These are phyloP conservation scores for Calonectria pseudoreteaudii DNA, from an alignment of 2,329 filamentous ascomycete genomes.

Conservation along the genomic window DNA sequence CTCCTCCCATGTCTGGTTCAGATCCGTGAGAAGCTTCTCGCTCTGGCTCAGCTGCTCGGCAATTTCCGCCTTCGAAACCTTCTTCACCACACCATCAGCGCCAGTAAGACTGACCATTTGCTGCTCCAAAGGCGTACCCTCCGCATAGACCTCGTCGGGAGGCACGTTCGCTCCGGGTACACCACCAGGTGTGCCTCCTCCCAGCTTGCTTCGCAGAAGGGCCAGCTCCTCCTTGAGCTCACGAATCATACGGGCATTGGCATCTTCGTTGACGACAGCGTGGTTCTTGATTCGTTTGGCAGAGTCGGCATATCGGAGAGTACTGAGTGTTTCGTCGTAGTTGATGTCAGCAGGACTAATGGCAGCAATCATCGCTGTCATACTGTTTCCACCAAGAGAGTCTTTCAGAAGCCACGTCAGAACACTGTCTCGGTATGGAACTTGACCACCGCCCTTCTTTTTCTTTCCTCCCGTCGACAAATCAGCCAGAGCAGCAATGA, in stretches of 20 bases:
- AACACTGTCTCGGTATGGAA: constrained; percentile 97
- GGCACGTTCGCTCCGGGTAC: constrained; percentile 63
- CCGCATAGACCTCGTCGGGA: constrained; percentile 87
- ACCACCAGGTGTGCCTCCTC: constrained; percentile 62
- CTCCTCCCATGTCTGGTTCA: constrained; percentile 99
- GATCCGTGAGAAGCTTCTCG: constrained; percentile 93
- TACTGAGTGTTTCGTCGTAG: constrained; percentile 97
- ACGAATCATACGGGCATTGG: constrained; percentile 98
- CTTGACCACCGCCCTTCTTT: constrained; percentile 75
- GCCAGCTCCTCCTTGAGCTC: constrained; percentile 96
- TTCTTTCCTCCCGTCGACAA: constrained; percentile 84
- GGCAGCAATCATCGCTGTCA: constrained; percentile 99
- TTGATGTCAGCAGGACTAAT: constrained; percentile 99
- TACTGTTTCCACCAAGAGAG: constrained; percentile 96
- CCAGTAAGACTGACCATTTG: constrained; percentile 96
- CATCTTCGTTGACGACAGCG: constrained; percentile 98
- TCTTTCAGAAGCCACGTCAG: constrained; percentile 98
- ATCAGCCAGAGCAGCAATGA: constrained; percentile 95
- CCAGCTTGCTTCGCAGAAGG: constrained; percentile 86
- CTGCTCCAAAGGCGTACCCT: constrained; percentile 91
- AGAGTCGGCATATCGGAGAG: constrained; percentile 94
- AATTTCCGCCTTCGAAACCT: constrained; percentile 98
- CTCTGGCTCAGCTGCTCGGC: constrained; percentile 95
- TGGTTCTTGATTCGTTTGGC: constrained; percentile 99
- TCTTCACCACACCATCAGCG: constrained; percentile 87